These are phyloP conservation scores for Blumeriella jaapii DNA, from an alignment of 2,329 filamentous ascomycete species.

Conservation along the genomic window DNA sequence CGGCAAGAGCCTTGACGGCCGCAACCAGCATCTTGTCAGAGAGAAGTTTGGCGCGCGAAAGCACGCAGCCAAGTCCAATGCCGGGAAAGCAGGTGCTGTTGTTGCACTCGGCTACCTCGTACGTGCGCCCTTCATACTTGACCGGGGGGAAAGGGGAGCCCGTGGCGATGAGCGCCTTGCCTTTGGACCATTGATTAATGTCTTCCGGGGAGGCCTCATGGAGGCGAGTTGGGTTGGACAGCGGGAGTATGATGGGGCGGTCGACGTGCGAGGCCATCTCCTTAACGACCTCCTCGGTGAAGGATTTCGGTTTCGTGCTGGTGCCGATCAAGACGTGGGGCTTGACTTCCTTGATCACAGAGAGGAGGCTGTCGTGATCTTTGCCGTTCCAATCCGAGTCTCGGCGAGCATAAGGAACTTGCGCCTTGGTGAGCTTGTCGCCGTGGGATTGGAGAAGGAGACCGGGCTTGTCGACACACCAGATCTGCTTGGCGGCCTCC, in stretches of 20 bases:
- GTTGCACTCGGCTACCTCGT: slow-evolving; percentile 67
- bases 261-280: slow-evolving; percentile 67
- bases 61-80: slow-evolving; percentile 68
- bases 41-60: slow-evolving; percentile 54
- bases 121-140: slow-evolving; percentile 39
- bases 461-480: slow-evolving; percentile 73
- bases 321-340: slow-evolving; percentile 79
- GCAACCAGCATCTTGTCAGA: slow-evolving; percentile 74
- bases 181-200: slow-evolving; percentile 66
- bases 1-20: slow-evolving; percentile 62
- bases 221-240: slow-evolving; percentile 75
- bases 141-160: slow-evolving; percentile 75
- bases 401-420: slow-evolving; percentile 54
- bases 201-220: slow-evolving; percentile 74
- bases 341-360: slow-evolving; percentile 57
- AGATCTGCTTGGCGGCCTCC: slow-evolving; percentile 73
- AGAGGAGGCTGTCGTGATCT: slow-evolving; percentile 45
- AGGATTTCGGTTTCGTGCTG: slow-evolving; percentile 64
- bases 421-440: slow-evolving; percentile 52
- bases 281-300: slow-evolving; percentile 59
- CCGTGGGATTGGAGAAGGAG: slow-evolving; percentile 54
- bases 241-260: slow-evolving; percentile 66
- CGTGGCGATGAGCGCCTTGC: slow-evolving; percentile 68
- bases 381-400: slow-evolving; percentile 51
- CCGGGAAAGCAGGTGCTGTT: slow-evolving; percentile 80